phyloP scores from a whole-genome alignment of 257 asterid species.

The Solanum virginianum region DNA sequence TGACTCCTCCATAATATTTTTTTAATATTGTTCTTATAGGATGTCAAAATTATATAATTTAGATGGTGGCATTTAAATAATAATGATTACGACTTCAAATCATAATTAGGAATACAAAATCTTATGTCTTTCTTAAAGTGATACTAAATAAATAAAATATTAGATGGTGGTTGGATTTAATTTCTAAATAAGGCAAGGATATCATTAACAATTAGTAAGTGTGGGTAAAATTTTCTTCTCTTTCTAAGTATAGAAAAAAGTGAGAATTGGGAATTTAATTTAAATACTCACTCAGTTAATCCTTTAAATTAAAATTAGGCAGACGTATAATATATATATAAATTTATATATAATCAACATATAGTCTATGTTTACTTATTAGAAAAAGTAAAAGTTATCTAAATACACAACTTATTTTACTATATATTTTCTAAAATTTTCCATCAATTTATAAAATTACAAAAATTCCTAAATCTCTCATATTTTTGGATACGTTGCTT shows the following conservation, averaged over 20 bases:
- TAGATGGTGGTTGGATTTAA: not conserved
- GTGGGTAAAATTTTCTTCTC: not conserved
- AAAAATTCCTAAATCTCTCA: too few species aligned
- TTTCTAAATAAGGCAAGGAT: constrained; percentile 15
- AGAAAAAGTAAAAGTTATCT: not conserved
- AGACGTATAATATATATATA: not conserved
- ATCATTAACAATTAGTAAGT: not conserved
- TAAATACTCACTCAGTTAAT: not conserved
- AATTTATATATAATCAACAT: not conserved
- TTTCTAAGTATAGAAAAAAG: not conserved
- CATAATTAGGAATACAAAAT: not conserved
- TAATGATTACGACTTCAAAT: constrained; percentile 8
- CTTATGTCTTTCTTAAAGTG: constrained; percentile 11
- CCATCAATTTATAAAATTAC: too few species aligned
- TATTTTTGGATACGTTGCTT: too few species aligned
- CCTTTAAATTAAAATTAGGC: not conserved
- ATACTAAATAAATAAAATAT: not conserved
- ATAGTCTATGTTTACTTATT: not conserved
- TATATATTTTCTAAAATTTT: too few species aligned
- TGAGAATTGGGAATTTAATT: not conserved
- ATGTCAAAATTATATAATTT: not conserved
- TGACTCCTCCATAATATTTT: not conserved
- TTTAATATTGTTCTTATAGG: not conserved
- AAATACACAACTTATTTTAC: too few species aligned
- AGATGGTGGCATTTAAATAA: not conserved